Conservation (phyloP, 164 flowering plant genomes). For the Saururus chinensis region DNA sequence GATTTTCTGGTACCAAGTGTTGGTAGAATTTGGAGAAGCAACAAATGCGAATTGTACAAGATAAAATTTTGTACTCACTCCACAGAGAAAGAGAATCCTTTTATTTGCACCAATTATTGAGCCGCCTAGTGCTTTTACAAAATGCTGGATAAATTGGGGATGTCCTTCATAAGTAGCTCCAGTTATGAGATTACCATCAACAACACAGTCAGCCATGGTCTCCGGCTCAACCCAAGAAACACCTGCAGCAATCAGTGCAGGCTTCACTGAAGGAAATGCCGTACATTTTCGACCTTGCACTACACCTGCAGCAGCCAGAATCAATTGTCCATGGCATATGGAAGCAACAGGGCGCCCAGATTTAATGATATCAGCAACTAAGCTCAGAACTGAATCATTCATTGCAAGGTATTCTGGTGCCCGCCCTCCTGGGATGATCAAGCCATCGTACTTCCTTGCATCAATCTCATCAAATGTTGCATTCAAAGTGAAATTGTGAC, state of each 20-base stretch:
- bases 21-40: no score
- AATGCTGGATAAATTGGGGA: constrained; percentile 63
- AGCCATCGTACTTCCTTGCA: constrained; percentile 63
- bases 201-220: constrained; percentile 38
- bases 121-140: constrained; percentile 84
- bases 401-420: constrained; percentile 93
- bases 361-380: constrained; percentile 41
- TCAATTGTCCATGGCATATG: constrained; percentile 85
- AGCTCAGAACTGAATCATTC: constrained; percentile 48
- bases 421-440: constrained; percentile 88
- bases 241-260: constrained; percentile 71
- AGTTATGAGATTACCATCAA: constrained; percentile 78
- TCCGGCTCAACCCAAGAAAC: constrained; percentile 81
- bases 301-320: constrained; percentile 83
- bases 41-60: neutral
- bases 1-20: neutral
- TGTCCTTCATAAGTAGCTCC: constrained; percentile 68
- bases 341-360: constrained; percentile 75
- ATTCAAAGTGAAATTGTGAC: constrained; percentile 93
- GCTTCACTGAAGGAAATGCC: constrained; percentile 56
- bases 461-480: constrained; percentile 82
- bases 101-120: constrained; percentile 52
- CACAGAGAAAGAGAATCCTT: constrained; percentile 80
- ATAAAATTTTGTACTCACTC: constrained; percentile 40
- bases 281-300: constrained; percentile 67